Evolutionary conservation across 1,139 yeast species (phyloP).

Genomic region (Nakaseomyces glabratus): DNA sequence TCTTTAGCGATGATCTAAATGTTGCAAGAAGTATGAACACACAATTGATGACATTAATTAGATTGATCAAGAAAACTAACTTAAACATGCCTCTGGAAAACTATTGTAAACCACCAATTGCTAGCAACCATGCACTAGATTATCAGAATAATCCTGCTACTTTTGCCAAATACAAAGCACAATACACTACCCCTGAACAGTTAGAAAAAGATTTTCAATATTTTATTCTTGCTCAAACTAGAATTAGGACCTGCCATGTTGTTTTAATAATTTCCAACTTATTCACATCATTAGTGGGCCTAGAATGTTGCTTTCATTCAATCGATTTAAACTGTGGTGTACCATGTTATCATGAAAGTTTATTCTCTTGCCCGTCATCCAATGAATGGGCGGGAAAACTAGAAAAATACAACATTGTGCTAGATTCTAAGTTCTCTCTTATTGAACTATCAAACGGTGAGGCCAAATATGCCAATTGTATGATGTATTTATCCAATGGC

Average conservation of each 20-base stretch:
- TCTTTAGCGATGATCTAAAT: constrained; percentile 66
- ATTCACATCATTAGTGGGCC: constrained; percentile 60
- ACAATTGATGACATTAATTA: constrained; percentile 70
- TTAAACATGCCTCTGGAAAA: constrained; percentile 63
- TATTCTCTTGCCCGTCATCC: constrained; percentile 58
- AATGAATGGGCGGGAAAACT: constrained; percentile 47
- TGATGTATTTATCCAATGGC: constrained; percentile 42
- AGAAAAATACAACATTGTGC: constrained; percentile 29
- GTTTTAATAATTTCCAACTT: constrained; percentile 65
- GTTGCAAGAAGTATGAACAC: constrained; percentile 68
- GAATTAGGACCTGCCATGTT: constrained; percentile 78
- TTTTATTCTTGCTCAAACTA: constrained; percentile 70
- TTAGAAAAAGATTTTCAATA: constrained; percentile 56
- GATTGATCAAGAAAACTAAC: constrained; percentile 67
- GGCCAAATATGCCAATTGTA: constrained; percentile 41
- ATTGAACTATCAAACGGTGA: constrained; percentile 53
- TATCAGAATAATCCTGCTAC: constrained; percentile 29
- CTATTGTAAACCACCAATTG: constrained; percentile 50
- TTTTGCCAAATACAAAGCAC: constrained; percentile 30
- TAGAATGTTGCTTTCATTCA: constrained; percentile 47
- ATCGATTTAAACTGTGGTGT: constrained; percentile 61
- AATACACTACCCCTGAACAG: constrained; percentile 32
- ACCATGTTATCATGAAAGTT: constrained; percentile 53
- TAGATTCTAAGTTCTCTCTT: constrained; percentile 43
- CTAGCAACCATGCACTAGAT: constrained; percentile 30